Percentiles rank a stretch among this genome's conserved stretches.
These are phyloP conservation scores for Leishmania tarentolae DNA, from an alignment of 208 protist species.

Conservation along the genomic window DNA sequence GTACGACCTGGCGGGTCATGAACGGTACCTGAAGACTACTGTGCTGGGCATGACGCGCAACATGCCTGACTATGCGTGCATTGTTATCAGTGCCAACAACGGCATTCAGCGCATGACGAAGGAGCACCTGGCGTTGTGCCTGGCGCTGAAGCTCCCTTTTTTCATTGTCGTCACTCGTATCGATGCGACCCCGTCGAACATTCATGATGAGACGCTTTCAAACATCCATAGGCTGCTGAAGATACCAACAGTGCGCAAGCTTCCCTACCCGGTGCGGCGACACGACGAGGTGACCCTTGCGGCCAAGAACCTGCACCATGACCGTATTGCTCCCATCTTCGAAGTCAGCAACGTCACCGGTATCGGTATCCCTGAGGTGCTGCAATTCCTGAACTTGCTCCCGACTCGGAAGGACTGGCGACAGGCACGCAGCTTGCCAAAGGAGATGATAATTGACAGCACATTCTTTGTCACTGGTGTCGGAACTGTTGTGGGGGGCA, in stretches of 20 bases:
- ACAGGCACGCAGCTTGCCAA: slow-evolving; percentile 53
- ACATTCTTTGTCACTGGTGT: slow-evolving; percentile 95
- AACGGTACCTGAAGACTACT: slow-evolving; percentile 98
- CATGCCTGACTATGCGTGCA: slow-evolving; percentile 95
- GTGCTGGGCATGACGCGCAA: slow-evolving; percentile 97
- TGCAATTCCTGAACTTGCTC: slow-evolving; percentile 92
- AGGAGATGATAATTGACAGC: slow-evolving; percentile 91
- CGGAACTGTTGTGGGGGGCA: slow-evolving; percentile 96
- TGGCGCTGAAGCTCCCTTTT: slow-evolving; percentile 97
- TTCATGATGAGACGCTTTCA: slow-evolving; percentile 87
- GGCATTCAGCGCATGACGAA: slow-evolving; percentile 95
- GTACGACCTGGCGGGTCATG: slow-evolving; percentile 98
- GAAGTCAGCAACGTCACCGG: slow-evolving; percentile 96
- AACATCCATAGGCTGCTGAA: slow-evolving; percentile 94
- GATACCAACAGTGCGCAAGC: slow-evolving; percentile 91
- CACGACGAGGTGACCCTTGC: slow-evolving; percentile 93
- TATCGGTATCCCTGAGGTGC: slow-evolving; percentile 78
- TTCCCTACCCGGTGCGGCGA: slow-evolving; percentile 90
- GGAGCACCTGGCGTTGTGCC: slow-evolving; percentile 96
- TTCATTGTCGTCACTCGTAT: slow-evolving; percentile 97
- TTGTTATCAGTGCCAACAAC: slow-evolving; percentile 93
- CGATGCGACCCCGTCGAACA: slow-evolving; percentile 94
- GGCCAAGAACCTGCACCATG: slow-evolving; percentile 91
- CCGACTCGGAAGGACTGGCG: slow-evolving; percentile 93
- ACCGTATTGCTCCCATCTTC: slow-evolving; percentile 92